A percentile compares a stretch with the other conserved stretches of the same genome.
Evolutionary conservation across 2,329 filamentous ascomycete species (phyloP).

Genomic region (Fusarium luffae): DNA sequence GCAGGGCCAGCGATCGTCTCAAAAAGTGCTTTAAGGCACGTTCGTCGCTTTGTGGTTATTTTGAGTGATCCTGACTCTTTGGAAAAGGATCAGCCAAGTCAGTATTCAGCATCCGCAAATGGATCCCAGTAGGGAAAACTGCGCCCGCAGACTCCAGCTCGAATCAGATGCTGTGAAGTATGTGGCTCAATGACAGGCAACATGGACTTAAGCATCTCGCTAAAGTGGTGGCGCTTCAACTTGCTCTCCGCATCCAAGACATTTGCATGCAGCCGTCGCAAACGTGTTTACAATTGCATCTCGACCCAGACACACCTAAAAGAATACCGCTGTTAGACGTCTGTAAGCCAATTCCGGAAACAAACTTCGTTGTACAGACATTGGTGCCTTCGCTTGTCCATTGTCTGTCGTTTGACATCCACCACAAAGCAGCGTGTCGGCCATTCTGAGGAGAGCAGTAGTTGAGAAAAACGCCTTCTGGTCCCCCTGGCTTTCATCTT

Average conservation of each 20-base stretch:
- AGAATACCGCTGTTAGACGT: neutral
- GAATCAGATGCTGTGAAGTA: neutral
- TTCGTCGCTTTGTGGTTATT: neutral
- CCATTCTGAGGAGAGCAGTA: neutral
- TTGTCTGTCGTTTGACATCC: neutral
- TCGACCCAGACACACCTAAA: neutral
- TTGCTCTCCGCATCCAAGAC: slow-evolving; percentile 3
- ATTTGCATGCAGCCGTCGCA: neutral
- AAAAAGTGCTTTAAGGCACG: neutral
- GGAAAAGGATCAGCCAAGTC: neutral
- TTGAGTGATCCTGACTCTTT: neutral
- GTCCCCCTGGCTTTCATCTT: neutral
- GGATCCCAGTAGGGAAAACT: neutral
- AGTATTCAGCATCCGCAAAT: neutral
- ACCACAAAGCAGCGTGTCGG: neutral
- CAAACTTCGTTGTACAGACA: neutral
- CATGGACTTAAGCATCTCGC: slow-evolving; percentile 25
- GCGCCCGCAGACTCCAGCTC: neutral
- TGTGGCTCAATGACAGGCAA: slow-evolving; percentile 8
- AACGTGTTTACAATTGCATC: neutral
- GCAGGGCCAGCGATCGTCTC: neutral
- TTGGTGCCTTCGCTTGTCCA: neutral
- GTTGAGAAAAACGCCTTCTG: neutral
- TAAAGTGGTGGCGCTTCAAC: slow-evolving; percentile 6
- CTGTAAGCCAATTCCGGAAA: neutral